A percentile compares a stretch with the other conserved stretches of the same genome.
Conservation (phyloP, 2,329 filamentous ascomycete species). For the Pyrenophora teres region DNA sequence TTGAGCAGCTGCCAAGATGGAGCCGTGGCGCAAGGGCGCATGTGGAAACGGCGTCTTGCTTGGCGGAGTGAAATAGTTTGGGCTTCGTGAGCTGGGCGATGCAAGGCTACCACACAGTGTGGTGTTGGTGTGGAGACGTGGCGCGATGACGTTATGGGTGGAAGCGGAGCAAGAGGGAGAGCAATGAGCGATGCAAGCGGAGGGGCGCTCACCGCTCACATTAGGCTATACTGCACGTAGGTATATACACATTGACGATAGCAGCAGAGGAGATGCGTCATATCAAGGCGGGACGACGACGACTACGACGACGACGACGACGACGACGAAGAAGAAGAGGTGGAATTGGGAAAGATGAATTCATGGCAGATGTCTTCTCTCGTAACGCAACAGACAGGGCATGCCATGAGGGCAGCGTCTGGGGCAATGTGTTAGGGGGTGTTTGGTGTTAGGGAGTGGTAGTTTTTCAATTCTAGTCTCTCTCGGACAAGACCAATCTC, state of each 20-base stretch:
- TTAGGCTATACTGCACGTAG: not conserved
- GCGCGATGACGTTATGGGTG: slow-evolving; percentile 7
- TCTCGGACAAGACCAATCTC: not conserved
- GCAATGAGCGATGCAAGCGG: not conserved
- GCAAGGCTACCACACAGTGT: not conserved
- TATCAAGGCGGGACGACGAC: not conserved
- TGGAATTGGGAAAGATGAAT: too few species aligned
- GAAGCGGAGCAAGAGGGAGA: slow-evolving; percentile 3
- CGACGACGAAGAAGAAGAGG: too few species aligned
- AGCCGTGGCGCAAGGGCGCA: not conserved
- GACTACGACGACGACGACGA: too few species aligned
- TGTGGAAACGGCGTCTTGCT: not conserved
- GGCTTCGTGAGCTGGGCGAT: not conserved
- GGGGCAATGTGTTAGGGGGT: not conserved
- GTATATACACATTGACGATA: not conserved
- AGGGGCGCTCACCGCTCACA: not conserved
- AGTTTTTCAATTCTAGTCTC: not conserved
- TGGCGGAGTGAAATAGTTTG: not conserved
- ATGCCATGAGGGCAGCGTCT: slow-evolving; percentile 3
- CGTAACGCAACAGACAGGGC: slow-evolving; percentile 1
- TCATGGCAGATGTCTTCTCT: slow-evolving; percentile 3
- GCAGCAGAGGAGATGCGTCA: not conserved
- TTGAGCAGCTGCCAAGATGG: slow-evolving; percentile 1
- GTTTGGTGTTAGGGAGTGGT: not conserved
- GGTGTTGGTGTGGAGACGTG: not conserved